Conservation (phyloP, 192 early-diverging fungal species). For the Gonapodya prolifera region DNA sequence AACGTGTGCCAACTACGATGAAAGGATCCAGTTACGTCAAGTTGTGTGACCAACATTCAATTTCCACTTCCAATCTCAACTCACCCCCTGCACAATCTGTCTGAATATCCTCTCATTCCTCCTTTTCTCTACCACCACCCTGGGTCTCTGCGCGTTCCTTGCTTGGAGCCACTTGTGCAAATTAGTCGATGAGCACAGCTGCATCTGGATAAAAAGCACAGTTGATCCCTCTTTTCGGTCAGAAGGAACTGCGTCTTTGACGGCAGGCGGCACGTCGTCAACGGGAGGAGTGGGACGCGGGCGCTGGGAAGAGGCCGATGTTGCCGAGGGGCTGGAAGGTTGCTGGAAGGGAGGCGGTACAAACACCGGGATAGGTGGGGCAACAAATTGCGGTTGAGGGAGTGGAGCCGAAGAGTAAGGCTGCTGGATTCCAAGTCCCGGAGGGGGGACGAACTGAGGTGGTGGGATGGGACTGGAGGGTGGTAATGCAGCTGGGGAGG, state of each 20-base stretch:
- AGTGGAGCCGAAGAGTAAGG: neutral
- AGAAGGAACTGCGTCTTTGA: neutral
- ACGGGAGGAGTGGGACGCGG: neutral
- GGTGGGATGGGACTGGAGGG: neutral
- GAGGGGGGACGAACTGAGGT: neutral
- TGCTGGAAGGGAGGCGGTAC: neutral
- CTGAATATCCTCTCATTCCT: slow-evolving; percentile 48
- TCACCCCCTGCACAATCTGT: slow-evolving; percentile 43
- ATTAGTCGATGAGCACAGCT: slow-evolving; percentile 52
- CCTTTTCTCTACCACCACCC: slow-evolving; percentile 36
- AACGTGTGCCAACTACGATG: slow-evolving; percentile 52
- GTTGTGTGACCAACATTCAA: no score
- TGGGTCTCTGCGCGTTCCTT: slow-evolving; percentile 17
- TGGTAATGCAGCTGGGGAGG: neutral
- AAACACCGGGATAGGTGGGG: neutral
- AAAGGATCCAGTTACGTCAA: no score
- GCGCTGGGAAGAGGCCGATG: neutral
- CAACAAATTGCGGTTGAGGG: neutral
- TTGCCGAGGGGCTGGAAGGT: neutral
- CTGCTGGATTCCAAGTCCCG: neutral
- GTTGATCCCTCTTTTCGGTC: neutral
- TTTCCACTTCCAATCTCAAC: no score
- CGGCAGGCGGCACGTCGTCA: neutral
- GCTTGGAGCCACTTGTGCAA: slow-evolving; percentile 41
- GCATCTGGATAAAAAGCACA: slow-evolving; percentile 79